phyloP scores from a whole-genome alignment of 2,329 filamentous ascomycete genomes.

The Fusarium incarnatum region DNA sequence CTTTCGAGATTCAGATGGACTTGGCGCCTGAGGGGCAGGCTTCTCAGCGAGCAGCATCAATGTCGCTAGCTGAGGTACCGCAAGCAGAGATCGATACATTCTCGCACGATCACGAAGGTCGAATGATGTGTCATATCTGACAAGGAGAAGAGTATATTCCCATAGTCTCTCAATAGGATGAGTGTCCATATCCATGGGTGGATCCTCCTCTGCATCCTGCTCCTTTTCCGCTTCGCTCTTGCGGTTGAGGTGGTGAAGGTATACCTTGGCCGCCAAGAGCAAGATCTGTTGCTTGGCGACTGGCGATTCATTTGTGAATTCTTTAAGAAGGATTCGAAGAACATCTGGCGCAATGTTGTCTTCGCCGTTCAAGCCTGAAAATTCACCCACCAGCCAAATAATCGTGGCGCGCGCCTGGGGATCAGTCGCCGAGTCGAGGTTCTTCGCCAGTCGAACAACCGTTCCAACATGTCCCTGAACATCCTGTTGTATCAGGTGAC shows the following conservation, averaged over 20 bases:
- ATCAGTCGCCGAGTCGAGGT: slow-evolving; percentile 88
- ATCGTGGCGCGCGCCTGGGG: slow-evolving; percentile 92
- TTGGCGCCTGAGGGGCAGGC: slow-evolving; percentile 89
- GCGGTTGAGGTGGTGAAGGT: slow-evolving; percentile 85
- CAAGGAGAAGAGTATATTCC: slow-evolving; percentile 85
- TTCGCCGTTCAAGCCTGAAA: slow-evolving; percentile 80
- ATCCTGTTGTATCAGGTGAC: slow-evolving; percentile 94
- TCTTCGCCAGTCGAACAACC: slow-evolving; percentile 88
- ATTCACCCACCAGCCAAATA: slow-evolving; percentile 97
- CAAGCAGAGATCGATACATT: slow-evolving; percentile 86
- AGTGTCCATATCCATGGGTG: slow-evolving; percentile 49
- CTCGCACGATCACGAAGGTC: slow-evolving; percentile 92
- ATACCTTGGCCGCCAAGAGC: slow-evolving; percentile 94
- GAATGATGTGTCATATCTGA: slow-evolving; percentile 93
- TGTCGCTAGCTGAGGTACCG: slow-evolving; percentile 86
- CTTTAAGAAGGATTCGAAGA: slow-evolving; percentile 85
- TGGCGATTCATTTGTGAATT: slow-evolving; percentile 86
- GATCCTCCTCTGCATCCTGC: slow-evolving; percentile 50
- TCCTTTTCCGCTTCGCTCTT: slow-evolving; percentile 59
- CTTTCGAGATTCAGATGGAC: slow-evolving; percentile 85
- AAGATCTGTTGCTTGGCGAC: slow-evolving; percentile 91
- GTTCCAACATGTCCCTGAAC: slow-evolving; percentile 84
- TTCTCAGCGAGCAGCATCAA: slow-evolving; percentile 94
- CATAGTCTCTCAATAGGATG: slow-evolving; percentile 83
- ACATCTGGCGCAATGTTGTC: slow-evolving; percentile 95